Conservation (phyloP, 2,329 filamentous ascomycete genomes). For the Fusarium vanettenii region DNA sequence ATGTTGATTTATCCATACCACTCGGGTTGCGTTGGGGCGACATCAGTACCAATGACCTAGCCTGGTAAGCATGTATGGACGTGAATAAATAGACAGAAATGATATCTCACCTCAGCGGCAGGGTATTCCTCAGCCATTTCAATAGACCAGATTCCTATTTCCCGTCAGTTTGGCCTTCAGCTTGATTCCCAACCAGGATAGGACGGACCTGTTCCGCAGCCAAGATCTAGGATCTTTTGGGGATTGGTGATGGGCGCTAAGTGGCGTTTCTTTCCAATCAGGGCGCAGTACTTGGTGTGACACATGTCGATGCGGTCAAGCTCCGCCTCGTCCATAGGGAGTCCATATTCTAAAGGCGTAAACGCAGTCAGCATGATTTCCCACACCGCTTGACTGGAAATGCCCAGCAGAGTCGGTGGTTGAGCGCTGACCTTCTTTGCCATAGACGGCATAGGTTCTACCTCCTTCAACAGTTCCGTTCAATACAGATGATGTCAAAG, state of each 20-base stretch:
- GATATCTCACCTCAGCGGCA: slow-evolving; percentile 24
- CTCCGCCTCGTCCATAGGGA: slow-evolving; percentile 55
- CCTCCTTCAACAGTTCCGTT: slow-evolving; percentile 45
- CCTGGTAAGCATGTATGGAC: background rate
- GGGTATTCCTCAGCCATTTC: slow-evolving; percentile 51
- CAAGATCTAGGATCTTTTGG: slow-evolving; percentile 46
- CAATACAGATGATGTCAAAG: slow-evolving; percentile 44
- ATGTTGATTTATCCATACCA: slow-evolving; percentile 15
- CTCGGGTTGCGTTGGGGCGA: slow-evolving; percentile 36
- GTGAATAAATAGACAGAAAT: background rate
- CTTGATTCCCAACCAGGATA: background rate
- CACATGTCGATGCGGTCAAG: slow-evolving; percentile 56
- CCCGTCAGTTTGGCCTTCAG: background rate
- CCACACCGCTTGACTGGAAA: background rate
- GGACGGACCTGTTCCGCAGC: slow-evolving; percentile 44
- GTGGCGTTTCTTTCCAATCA: slow-evolving; percentile 43
- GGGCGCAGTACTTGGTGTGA: slow-evolving; percentile 50
- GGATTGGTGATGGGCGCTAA: slow-evolving; percentile 39
- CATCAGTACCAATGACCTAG: slow-evolving; percentile 36
- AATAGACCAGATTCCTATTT: slow-evolving; percentile 47
- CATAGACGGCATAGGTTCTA: slow-evolving; percentile 50
- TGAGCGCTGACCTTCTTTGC: slow-evolving; percentile 46
- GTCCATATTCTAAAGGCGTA: slow-evolving; percentile 47
- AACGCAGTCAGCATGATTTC: background rate
- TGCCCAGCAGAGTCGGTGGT: background rate